Base-by-base conservation (phyloP, 257 asterid genomes). In the Jasminum sambac region DNA sequence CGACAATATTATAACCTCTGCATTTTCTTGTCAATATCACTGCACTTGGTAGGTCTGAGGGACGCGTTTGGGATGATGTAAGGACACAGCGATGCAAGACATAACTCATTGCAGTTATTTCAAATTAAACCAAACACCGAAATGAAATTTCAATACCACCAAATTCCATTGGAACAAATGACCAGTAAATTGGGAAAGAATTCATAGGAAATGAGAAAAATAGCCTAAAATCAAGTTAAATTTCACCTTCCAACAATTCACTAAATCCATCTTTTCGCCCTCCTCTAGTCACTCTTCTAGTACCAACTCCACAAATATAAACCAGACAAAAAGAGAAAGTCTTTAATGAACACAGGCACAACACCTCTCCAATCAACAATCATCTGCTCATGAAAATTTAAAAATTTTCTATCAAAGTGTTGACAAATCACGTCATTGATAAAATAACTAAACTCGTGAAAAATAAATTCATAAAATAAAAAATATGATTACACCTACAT, bases 241-340 rank as follows among this genome's bases (percentile, higher is more conserved):
- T 67, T 37, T 69, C 67, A 92, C 98, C 96, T 87, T 92, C 89
- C 96, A 90, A 73, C 86, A 83, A 46, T 88, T 80, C 68, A 76
- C 85, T 88, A 84, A 77, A 89, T 92, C 98, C 98, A 92, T 92
- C 80, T 76, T 82, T 69, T 68, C 37, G 70, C 21, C 66, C 80
- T 74, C 61, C 36, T 34, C 13, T 14, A 23, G 30, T 75, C 70
- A 71, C 62, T 74, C 71, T 40, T 78, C 76, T 77, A 46, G 76
- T 77, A 40, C 76, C 76, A 66, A 70, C 76, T 70, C 82, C 43
- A 79, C 59, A 66, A 74, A 52, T 6, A 46, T 12, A n/a, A 16
- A 48, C 6, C 0, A 19, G 8, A 0, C 2, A 73, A 74, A 68
- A 74, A 66, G 75, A 70, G 64, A 72, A 75, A 57, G 64, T 64